Evolutionary conservation across 306 rosid genomes (phyloP), one percentile per base, ranked within the genome.

Genomic region (Quercus wislizeni): DNA sequence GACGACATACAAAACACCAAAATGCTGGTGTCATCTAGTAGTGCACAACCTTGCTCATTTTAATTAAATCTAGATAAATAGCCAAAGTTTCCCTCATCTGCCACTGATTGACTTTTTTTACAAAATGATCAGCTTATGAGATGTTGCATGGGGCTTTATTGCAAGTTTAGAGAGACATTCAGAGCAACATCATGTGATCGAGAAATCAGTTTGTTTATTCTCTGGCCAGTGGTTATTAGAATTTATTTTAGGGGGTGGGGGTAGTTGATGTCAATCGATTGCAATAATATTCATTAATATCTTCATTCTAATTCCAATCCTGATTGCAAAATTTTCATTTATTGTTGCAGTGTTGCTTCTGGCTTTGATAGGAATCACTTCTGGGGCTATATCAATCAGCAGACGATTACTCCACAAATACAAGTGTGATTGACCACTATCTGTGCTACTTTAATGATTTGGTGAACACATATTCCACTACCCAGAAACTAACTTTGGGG

Each of bases 341-440:
- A 10, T 46, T 79, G 21, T 79, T 86, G 86, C 89, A 86, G 89
- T 69, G 55, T 67, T 74, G 62, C 33, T 86, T 51, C 30, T 83
- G 31, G 21, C 57, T 80, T 55, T 80, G 72, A 5, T 62, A 30
- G 89, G 81, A 6, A n/a, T 35, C 38, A 52, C 59, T 43, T 86
- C 43, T 81, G 81, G 54, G 23, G 63, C 73, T 67, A 27, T 69
- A 61, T 74, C 67, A 52, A 62, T 75, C 4, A 80, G 78, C 70
- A 76, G 89, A 62, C 63, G 75, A 38, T 76, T 83, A 31, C 56
- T 55, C 49, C 77, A 30, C n/a, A 86, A 86, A 69, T 69, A 75
- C 64, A 83, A 86, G 83, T 76, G 52, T 65, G 86, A 86, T 28
- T 84, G 71, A 84, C 43, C 12, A 25, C 17, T 6, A 31, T 41